Percentiles rank a stretch among this genome's conserved stretches.
These are phyloP conservation scores for Oidiodendron maius DNA, from an alignment of 495 filamentous ascomycete genomes.

Conservation along the genomic window DNA sequence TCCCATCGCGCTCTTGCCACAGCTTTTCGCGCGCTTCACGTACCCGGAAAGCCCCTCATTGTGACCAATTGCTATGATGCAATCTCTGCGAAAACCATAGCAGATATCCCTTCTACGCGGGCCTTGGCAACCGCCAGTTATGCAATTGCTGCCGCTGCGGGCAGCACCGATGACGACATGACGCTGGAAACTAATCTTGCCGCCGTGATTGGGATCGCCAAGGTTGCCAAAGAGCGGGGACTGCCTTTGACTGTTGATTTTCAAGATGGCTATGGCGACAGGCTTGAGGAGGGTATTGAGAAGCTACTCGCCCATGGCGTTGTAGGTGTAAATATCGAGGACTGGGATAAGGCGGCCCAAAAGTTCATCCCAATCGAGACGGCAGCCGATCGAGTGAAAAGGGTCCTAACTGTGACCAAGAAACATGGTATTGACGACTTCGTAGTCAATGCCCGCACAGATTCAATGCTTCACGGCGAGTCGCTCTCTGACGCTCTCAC, in stretches of 20 bases:
- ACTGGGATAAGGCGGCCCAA: constrained; percentile 28
- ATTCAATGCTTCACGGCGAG: constrained; percentile 26
- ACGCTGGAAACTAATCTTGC: constrained; percentile 29
- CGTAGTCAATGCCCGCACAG: constrained; percentile 38
- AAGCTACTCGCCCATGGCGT: constrained; percentile 36
- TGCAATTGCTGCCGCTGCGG: constrained; percentile 39
- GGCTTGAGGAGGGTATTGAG: constrained; percentile 31
- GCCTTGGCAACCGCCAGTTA: constrained; percentile 48
- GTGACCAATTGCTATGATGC: constrained; percentile 48
- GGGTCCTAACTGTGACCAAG: constrained; percentile 22
- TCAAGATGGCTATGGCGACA: constrained; percentile 45
- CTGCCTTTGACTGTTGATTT: constrained; percentile 43
- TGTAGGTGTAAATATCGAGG: constrained; percentile 46
- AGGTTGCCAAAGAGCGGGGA: constrained; percentile 3
- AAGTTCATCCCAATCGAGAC: constrained; percentile 28
- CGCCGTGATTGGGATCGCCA: constrained; percentile 21
- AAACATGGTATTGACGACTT: constrained; percentile 33
- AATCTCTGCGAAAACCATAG: constrained; percentile 36
- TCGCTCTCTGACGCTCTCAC: constrained; percentile 30
- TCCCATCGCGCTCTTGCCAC: neutral
- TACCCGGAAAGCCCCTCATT: constrained; percentile 40
- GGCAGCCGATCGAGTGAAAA: constrained; percentile 32
- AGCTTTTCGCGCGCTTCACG: neutral
- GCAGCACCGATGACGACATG: constrained; percentile 36
- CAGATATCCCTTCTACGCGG: constrained; percentile 30